Evolutionary conservation across 2,329 filamentous ascomycete genomes (phyloP), one percentile per base, ranked within the genome.

Genomic region (Fusarium clavum): DNA sequence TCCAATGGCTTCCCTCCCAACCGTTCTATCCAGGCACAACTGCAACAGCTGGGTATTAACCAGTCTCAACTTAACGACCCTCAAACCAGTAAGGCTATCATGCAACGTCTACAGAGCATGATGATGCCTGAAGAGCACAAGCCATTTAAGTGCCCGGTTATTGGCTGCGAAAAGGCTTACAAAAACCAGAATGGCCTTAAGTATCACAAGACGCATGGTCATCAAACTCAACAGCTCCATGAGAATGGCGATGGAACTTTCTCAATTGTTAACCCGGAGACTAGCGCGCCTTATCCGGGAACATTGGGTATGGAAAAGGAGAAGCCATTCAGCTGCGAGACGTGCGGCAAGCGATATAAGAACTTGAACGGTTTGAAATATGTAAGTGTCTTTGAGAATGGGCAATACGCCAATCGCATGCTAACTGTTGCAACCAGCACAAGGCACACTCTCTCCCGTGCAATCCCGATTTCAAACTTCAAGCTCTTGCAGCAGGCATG

Each of bases 221-320:
- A 99, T 79, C 94, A 97, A 77, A 98, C 95, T 68, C 96, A 99
- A 79, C 94, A 97, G 79, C 86, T 99, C 64, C 94, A 98, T 77
- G 94, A 98, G 79, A 99, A 99, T 75, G 92, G 93, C 18, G 96
- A 99, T 77, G 96, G 96, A 54, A 98, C 96, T 4, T 98, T 97
- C 79, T 98, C 95, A 0, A 99, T 99, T 72, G 95, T 99, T 54
- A 97, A 99, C 75, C 96, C 96, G 0, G 93, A 97, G 77, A 98
- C 96, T 0, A 96, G 93, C 29, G 89, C 94, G 2, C 96, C 96
- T 0, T 99, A 98, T 72, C 96, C 96, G 0, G 96, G 96, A 32
- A 98, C 96, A 2, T 85, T 97, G 38, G 96, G 96, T n/a, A 99
- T 99, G 96, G 96, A 99, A 83, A 99, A 98, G 80, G 95, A 98